Base-by-base conservation (phyloP, 2,329 filamentous ascomycete species). In the Clonostachys rosea region DNA sequence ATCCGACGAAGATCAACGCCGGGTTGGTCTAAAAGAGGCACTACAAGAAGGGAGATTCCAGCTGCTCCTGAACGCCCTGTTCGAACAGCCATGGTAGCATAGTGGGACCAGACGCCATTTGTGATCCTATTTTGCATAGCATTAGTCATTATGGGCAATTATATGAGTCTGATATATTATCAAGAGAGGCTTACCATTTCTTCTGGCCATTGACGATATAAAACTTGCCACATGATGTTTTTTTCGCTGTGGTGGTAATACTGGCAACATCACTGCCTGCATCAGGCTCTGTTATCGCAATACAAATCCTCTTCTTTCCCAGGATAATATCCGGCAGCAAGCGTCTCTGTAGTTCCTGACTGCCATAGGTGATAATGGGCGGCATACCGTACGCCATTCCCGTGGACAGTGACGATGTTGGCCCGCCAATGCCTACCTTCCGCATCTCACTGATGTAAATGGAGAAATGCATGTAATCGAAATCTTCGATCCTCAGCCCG, bases 181-280 rank as follows among this genome's bases (percentile, higher is more conserved):
- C 24, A 30, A 30, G 24, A 30, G 24, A 30, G 24, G 9, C 24
- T 30, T 9, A 8, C 87, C 87, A 84, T 59, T 84, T 84, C 69
- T 87, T 86, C 44, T 75, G 74, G 1, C 83, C 83, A 48, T 83
- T 84, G n/a, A 86, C 79, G 34, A 84, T 56, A 54, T 84, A 87
- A 44, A 67, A 60, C 34, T 70, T 65, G 1, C 74, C 76, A 35
- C 76, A 67, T 2, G 52, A 8, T 0, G 60, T 52, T 20, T 67
- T 68, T 36, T 63, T 59, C 0, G 84, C 84, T 0, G 78, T 84
- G 4, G 83, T 85, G 44, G 71, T 70, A 41, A 87, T 75, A 52
- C 76, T 78, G 1, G 80, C 81, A 4, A 87, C 81, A 56, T 87
- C 84, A 1, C 52, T 54, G 13, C 54, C 54, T 5, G 51, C 52